phyloP scores from a whole-genome alignment of 108 stramenopile species.

The Discostella stelligeroides region DNA sequence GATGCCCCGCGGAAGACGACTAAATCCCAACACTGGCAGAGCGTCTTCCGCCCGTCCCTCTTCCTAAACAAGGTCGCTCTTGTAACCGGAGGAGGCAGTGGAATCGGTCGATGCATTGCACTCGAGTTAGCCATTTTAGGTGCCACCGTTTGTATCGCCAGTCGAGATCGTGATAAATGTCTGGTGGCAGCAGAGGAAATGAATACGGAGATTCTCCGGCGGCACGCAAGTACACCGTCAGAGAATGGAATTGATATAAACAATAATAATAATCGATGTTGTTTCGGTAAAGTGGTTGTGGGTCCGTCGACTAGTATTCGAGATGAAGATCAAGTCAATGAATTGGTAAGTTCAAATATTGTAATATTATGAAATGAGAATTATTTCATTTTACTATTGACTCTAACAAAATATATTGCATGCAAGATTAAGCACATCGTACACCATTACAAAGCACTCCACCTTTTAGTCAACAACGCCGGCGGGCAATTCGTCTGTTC shows the following conservation, averaged over 20 bases:
- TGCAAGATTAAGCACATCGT: slow-evolving; percentile 55
- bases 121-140: slow-evolving; percentile 69
- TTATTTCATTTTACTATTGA: too few relatives aligned
- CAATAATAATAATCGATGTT: background rate
- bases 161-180: slow-evolving; percentile 64
- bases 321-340: slow-evolving; percentile 66
- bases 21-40: slow-evolving; percentile 45
- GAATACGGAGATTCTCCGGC: slow-evolving; percentile 38
- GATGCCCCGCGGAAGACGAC: too few relatives aligned
- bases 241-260: slow-evolving; percentile 9
- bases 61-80: slow-evolving; percentile 76
- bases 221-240: slow-evolving; percentile 9
- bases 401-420: background rate
- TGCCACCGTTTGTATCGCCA: slow-evolving; percentile 81
- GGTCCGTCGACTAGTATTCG: slow-evolving; percentile 78
- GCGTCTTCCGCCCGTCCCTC: slow-evolving; percentile 66
- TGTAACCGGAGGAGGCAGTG: slow-evolving; percentile 89
- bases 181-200: slow-evolving; percentile 61
- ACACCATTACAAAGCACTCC: slow-evolving; percentile 54
- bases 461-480: slow-evolving; percentile 85
- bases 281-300: slow-evolving; percentile 52
- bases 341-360: slow-evolving; percentile 50
- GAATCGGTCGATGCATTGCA: slow-evolving; percentile 78
- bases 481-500: slow-evolving; percentile 82
- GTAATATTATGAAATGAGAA: too few relatives aligned